Percentiles rank a stretch among this genome's conserved stretches.
phyloP scores from a whole-genome alignment of 2,329 filamentous ascomycete genomes.

The Claviceps pazoutovae region DNA sequence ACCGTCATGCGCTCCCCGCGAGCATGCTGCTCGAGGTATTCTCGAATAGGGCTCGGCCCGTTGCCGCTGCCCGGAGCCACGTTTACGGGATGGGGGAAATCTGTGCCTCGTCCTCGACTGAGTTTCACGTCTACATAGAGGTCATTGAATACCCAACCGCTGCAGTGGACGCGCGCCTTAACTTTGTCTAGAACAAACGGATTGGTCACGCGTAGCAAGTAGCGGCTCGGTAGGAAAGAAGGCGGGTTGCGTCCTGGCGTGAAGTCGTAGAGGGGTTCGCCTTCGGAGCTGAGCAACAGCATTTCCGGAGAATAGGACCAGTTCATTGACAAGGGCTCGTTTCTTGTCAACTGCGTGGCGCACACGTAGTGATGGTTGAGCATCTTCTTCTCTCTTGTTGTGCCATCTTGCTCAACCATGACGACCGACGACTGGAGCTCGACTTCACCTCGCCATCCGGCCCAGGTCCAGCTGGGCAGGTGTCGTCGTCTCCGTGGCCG shows the following conservation, averaged over 20 bases:
- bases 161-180: conserved; percentile 18
- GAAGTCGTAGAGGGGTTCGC: conserved; percentile 20
- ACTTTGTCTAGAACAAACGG: conserved; percentile 21
- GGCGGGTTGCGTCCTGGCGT: conserved; percentile 7
- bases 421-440: conserved; percentile 20
- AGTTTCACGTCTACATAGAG: conserved; percentile 20
- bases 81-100: neutral
- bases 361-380: conserved; percentile 22
- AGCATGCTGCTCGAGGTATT: conserved; percentile 20
- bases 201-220: conserved; percentile 19
- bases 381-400: conserved; percentile 15
- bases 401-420: conserved; percentile 18
- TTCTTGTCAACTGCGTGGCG: conserved; percentile 20
- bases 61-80: neutral
- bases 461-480: conserved; percentile 24
- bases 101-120: conserved; percentile 14
- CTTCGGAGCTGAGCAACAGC: conserved; percentile 15
- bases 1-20: conserved; percentile 23
- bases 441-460: conserved; percentile 21
- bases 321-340: conserved; percentile 15
- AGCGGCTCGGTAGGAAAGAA: conserved; percentile 14
- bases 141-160: conserved; percentile 22
- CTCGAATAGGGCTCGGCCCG: conserved; percentile 14
- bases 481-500: conserved; percentile 15
- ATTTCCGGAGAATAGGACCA: conserved; percentile 23